phyloP scores from a whole-genome alignment of 805 yeast genomes.

The Crinitomyces ghanaensis region DNA sequence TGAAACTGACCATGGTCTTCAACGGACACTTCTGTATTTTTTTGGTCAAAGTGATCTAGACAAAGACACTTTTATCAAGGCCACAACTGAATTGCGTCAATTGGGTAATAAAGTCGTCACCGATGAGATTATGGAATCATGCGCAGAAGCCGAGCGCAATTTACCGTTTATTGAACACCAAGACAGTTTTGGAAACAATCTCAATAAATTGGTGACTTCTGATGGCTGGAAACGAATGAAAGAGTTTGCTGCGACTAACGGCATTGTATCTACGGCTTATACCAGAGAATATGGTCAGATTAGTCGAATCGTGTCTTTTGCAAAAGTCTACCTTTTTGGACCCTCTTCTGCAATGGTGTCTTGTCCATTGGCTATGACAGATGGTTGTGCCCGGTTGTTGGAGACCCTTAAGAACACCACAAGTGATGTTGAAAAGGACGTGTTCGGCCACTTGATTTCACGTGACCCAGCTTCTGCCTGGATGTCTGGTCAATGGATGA shows the following conservation, averaged over 20 bases:
- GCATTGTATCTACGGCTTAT: slow-evolving; percentile 21
- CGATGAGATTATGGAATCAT: slow-evolving; percentile 17
- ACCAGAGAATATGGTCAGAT: slow-evolving; percentile 17
- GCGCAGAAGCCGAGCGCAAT: slow-evolving; percentile 22
- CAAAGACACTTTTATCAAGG: not conserved
- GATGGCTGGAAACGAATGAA: slow-evolving; percentile 23
- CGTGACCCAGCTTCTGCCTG: slow-evolving; percentile 21
- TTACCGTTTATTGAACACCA: slow-evolving; percentile 19
- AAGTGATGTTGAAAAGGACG: slow-evolving; percentile 6
- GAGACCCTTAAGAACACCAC: slow-evolving; percentile 11
- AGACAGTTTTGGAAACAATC: slow-evolving; percentile 22
- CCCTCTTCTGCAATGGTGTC: slow-evolving; percentile 24
- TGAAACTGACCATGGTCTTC: slow-evolving; percentile 14
- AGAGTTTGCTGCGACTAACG: slow-evolving; percentile 13
- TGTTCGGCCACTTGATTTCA: slow-evolving; percentile 15
- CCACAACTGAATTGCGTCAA: slow-evolving; percentile 10
- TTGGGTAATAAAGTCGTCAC: slow-evolving; percentile 19
- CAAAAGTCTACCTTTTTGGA: slow-evolving; percentile 18
- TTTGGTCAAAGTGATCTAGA: slow-evolving; percentile 2
- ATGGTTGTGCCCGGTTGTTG: slow-evolving; percentile 24
- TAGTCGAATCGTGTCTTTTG: slow-evolving; percentile 19
- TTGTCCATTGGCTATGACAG: slow-evolving; percentile 27
- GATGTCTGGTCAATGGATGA: slow-evolving; percentile 29
- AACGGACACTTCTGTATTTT: slow-evolving; percentile 11
- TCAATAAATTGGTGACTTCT: slow-evolving; percentile 20